Conservation (phyloP, 2,329 filamentous ascomycete species). For the Lecanicillium sp. region DNA sequence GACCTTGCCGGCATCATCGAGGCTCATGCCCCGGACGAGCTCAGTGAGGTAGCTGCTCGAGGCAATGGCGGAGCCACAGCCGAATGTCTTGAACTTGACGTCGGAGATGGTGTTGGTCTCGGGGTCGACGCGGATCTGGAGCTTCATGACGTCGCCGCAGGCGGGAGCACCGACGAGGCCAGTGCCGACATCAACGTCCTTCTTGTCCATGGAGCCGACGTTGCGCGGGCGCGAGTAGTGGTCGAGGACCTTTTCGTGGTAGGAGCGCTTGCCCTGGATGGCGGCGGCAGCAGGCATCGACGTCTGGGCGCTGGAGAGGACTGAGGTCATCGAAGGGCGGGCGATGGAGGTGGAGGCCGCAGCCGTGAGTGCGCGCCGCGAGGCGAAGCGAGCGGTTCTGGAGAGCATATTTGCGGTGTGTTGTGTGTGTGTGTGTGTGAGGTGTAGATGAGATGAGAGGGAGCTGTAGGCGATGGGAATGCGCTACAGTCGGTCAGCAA, state of each 20-base stretch:
- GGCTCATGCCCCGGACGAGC: conserved; percentile 85
- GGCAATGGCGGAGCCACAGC: conserved; percentile 89
- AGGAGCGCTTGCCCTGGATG: conserved; percentile 34
- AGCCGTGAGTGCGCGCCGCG: conserved; percentile 34
- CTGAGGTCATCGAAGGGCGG: conserved; percentile 17
- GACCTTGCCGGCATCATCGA: conserved; percentile 88
- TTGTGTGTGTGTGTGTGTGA: conserved; percentile 1
- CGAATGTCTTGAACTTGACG: conserved; percentile 97
- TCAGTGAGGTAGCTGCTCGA: conserved; percentile 95
- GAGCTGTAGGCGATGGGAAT: not conserved
- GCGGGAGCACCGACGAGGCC: conserved; percentile 85
- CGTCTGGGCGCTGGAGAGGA: conserved; percentile 31
- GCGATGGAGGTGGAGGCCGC: conserved; percentile 28
- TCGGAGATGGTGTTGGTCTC: conserved; percentile 83
- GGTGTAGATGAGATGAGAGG: conserved; percentile 1
- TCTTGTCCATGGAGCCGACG: conserved; percentile 57
- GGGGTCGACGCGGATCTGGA: conserved; percentile 75
- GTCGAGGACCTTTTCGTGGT: conserved; percentile 46
- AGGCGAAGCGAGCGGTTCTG: conserved; percentile 34
- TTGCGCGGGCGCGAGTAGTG: conserved; percentile 48
- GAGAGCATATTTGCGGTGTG: conserved; percentile 34
- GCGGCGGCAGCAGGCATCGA: conserved; percentile 31
- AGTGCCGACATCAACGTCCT: conserved; percentile 76
- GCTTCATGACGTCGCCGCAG: conserved; percentile 87
- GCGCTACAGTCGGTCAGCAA: conserved; percentile 4